Evolutionary conservation across 2,329 filamentous ascomycete species (phyloP).

Genomic region (Apiospora saccharicola): DNA sequence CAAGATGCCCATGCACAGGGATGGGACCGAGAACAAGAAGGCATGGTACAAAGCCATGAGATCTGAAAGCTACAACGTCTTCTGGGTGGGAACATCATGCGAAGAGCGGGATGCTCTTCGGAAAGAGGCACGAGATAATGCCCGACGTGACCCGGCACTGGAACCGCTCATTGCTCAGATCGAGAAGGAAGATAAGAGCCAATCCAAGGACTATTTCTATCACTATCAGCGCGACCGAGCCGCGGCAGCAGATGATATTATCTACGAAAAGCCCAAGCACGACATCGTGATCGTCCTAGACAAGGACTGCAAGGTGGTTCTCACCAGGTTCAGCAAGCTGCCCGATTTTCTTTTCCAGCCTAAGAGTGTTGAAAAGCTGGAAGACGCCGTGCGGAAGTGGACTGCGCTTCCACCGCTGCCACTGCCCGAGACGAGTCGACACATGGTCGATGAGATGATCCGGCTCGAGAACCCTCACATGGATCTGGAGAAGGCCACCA

Average conservation of each 20-base stretch:
- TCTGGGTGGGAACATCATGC: constrained; percentile 28
- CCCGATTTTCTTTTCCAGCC: constrained; percentile 21
- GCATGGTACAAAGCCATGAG: constrained; percentile 26
- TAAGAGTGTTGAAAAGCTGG: constrained; percentile 17
- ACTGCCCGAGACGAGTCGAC: constrained; percentile 19
- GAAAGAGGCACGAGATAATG: neutral
- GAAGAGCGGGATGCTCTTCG: constrained; percentile 26
- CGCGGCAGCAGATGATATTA: constrained; percentile 16
- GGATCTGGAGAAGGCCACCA: constrained; percentile 27
- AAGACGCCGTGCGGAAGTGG: constrained; percentile 24
- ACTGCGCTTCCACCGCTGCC: constrained; percentile 22
- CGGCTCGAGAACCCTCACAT: constrained; percentile 25
- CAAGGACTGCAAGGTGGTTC: constrained; percentile 23
- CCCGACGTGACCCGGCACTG: neutral
- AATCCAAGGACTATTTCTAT: constrained; percentile 27
- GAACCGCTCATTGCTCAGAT: constrained; percentile 28
- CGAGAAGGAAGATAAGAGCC: constrained; percentile 26
- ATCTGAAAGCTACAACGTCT: constrained; percentile 12
- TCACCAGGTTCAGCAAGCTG: constrained; percentile 23
- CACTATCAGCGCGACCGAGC: constrained; percentile 26
- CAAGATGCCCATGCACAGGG: constrained; percentile 23
- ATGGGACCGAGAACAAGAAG: constrained; percentile 24
- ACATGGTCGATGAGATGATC: constrained; percentile 26
- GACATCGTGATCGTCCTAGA: constrained; percentile 28
- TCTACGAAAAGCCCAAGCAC: constrained; percentile 23